phyloP scores from a whole-genome alignment of 225 moss, liverwort and hornwort species.

The Sphagnum tenellum region DNA sequence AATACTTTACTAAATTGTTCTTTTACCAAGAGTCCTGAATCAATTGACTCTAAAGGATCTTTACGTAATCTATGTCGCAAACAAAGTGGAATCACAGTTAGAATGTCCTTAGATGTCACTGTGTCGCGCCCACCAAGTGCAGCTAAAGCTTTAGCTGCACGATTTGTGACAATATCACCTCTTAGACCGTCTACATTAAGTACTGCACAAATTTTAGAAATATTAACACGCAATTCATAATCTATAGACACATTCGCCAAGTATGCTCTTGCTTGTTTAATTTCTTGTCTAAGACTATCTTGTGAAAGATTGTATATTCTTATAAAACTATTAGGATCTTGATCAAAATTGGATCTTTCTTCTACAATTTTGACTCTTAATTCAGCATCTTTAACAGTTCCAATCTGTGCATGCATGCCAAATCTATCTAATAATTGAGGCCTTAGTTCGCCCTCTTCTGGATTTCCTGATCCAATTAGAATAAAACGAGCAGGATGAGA shows the following conservation, averaged over 20 bases:
- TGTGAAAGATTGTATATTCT: constrained; percentile 28
- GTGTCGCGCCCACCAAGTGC: constrained; percentile 52
- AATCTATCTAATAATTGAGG: constrained; percentile 76
- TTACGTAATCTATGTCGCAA: constrained; percentile 78
- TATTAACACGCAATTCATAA: constrained; percentile 65
- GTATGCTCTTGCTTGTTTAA: constrained; percentile 44
- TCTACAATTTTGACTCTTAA: constrained; percentile 77
- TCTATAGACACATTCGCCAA: constrained; percentile 36
- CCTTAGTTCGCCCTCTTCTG: constrained; percentile 71
- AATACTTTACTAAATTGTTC: constrained; percentile 87
- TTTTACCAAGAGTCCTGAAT: constrained; percentile 66
- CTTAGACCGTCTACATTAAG: constrained; percentile 81
- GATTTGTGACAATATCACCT: constrained; percentile 78
- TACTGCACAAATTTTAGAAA: constrained; percentile 74
- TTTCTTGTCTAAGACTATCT: constrained; percentile 40
- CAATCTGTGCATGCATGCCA: constrained; percentile 80
- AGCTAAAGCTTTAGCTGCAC: constrained; percentile 83
- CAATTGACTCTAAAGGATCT: constrained; percentile 88
- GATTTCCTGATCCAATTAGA: constrained; percentile 72
- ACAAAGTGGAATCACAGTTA: constrained; percentile 81
- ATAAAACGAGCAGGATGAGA: constrained; percentile 77
- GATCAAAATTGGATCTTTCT: constrained; percentile 66
- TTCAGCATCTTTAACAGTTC: constrained; percentile 75
- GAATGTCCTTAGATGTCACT: constrained; percentile 76
- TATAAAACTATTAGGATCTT: constrained; percentile 54